Conservation (phyloP, 495 filamentous ascomycete genomes). For the Penicillium paradoxum region DNA sequence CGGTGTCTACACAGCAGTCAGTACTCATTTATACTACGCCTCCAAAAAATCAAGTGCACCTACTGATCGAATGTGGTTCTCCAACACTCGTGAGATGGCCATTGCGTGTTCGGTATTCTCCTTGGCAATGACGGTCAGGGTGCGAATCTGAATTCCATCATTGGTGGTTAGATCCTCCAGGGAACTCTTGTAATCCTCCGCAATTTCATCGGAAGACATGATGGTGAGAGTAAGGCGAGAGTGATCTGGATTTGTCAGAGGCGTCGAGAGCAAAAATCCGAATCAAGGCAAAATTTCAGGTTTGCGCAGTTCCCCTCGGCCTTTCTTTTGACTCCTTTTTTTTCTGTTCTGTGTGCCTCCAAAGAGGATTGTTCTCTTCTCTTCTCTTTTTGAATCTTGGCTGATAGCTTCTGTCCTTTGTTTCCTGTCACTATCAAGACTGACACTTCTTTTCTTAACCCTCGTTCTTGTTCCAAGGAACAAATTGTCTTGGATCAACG, state of each 20-base stretch:
- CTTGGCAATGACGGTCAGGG: constrained; percentile 90
- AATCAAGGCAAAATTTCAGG: background rate
- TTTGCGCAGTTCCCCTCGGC: background rate
- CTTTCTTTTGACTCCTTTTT: constrained; percentile 16
- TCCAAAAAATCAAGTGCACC: constrained; percentile 33
- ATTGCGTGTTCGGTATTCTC: constrained; percentile 93
- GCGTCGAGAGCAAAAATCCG: background rate
- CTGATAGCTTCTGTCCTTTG: constrained; percentile 6
- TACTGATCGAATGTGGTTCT: constrained; percentile 92
- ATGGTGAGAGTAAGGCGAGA: constrained; percentile 26
- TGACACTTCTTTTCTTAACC: constrained; percentile 27
- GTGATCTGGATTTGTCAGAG: background rate
- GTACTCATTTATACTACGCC: constrained; percentile 23
- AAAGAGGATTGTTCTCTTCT: constrained; percentile 12
- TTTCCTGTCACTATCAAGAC: constrained; percentile 22
- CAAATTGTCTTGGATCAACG: constrained; percentile 29
- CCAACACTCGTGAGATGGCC: constrained; percentile 81
- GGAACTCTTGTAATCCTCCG: constrained; percentile 89
- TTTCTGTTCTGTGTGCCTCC: constrained; percentile 11
- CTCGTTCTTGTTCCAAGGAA: constrained; percentile 26
- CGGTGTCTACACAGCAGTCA: constrained; percentile 60
- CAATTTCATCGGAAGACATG: constrained; percentile 89
- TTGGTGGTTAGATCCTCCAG: constrained; percentile 86
- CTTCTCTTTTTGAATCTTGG: constrained; percentile 6
- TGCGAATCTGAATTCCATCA: constrained; percentile 88